These are phyloP conservation scores for Apophysomyces trapeziformis DNA, from an alignment of 371 early-diverging fungal genomes.

Conservation along the genomic window DNA sequence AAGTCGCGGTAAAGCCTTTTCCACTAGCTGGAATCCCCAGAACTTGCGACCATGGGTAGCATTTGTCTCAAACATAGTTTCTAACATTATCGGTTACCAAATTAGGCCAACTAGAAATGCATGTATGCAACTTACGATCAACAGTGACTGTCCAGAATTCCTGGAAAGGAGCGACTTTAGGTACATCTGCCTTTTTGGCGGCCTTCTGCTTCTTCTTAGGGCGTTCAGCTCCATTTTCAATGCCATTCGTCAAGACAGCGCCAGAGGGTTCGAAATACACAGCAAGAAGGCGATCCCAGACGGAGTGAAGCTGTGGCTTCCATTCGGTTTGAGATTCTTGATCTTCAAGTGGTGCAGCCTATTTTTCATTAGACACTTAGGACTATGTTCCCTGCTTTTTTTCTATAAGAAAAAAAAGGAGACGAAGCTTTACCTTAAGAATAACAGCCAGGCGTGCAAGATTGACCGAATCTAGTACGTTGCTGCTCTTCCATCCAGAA, in stretches of 20 bases:
- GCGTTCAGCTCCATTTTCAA: slow-evolving; percentile 20
- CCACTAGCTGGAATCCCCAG: slow-evolving; percentile 87
- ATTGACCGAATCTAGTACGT: slow-evolving; percentile 62
- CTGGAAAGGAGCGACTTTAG: slow-evolving; percentile 60
- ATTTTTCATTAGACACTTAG: neutral
- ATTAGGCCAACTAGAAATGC: neutral
- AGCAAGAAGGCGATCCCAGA: slow-evolving; percentile 75
- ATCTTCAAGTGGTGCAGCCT: slow-evolving; percentile 30
- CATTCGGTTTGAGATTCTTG: slow-evolving; percentile 64
- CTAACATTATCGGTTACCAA: slow-evolving; percentile 31
- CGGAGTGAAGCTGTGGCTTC: slow-evolving; percentile 81
- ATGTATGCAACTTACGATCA: slow-evolving; percentile 57
- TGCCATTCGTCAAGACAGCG: slow-evolving; percentile 12
- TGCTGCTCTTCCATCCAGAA: slow-evolving; percentile 54
- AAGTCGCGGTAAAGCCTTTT: slow-evolving; percentile 68
- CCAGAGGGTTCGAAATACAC: slow-evolving; percentile 46
- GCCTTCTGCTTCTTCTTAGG: slow-evolving; percentile 30
- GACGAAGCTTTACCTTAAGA: slow-evolving; percentile 47
- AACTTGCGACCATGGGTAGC: slow-evolving; percentile 85
- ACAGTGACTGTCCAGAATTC: slow-evolving; percentile 84
- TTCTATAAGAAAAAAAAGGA: too few relatives aligned
- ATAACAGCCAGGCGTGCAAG: slow-evolving; percentile 57
- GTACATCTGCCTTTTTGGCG: slow-evolving; percentile 18
- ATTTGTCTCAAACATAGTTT: slow-evolving; percentile 69
- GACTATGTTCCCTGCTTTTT: neutral